phyloP scores from a whole-genome alignment of 163 green algal species.

The Picocystis sp. region DNA sequence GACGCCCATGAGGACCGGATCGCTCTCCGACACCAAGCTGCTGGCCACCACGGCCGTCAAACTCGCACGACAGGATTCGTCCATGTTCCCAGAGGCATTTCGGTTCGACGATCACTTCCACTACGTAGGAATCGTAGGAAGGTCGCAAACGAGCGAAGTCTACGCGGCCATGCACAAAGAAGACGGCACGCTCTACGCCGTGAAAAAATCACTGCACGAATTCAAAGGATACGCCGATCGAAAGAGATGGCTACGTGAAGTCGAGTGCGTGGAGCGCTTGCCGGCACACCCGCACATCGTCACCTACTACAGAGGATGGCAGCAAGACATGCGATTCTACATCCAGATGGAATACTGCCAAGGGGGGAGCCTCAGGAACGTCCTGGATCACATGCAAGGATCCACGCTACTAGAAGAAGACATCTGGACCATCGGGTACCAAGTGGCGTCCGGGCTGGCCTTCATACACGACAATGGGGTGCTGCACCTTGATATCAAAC shows the following conservation, averaged over 20 bases:
- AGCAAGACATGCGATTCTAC: constrained; percentile 50
- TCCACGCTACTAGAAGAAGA: constrained; percentile 11
- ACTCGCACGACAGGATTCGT: no score
- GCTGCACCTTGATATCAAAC: constrained; percentile 69
- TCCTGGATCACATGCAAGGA: constrained; percentile 15
- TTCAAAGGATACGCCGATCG: constrained; percentile 39
- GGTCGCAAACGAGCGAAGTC: constrained; percentile 32
- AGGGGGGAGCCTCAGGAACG: constrained; percentile 36
- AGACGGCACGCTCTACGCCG: constrained; percentile 28
- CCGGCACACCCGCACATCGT: constrained; percentile 53
- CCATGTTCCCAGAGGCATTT: no score
- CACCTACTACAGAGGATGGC: constrained; percentile 50
- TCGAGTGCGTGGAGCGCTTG: constrained; percentile 43
- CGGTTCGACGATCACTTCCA: constrained; percentile 35
- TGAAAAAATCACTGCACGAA: constrained; percentile 31
- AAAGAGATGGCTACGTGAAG: constrained; percentile 41
- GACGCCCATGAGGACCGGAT: no score
- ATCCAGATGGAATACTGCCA: constrained; percentile 69
- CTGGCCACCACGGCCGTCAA: no score
- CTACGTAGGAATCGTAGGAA: constrained; percentile 27
- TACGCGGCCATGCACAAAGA: constrained; percentile 29
- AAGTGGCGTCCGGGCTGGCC: constrained; percentile 33
- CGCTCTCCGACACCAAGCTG: no score
- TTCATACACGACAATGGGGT: constrained; percentile 50
- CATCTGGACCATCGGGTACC: constrained; percentile 29